phyloP scores from a whole-genome alignment of 345 rosid species.

The Abelmoschus esculentus region DNA sequence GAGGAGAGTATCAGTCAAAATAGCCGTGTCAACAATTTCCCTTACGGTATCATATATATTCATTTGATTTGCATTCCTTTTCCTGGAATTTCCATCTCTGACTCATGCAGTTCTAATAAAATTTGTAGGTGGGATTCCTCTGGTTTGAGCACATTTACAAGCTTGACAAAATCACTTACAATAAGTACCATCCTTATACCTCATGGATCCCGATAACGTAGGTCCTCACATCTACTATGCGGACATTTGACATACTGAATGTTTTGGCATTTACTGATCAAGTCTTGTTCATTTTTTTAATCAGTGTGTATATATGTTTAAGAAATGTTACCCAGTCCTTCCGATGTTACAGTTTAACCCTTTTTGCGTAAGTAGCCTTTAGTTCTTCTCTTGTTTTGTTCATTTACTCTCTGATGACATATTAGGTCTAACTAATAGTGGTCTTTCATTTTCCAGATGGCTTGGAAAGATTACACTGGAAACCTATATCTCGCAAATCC shows the following conservation, averaged over 20 bases:
- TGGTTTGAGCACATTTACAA: conserved; percentile 88
- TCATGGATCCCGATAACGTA: conserved; percentile 99
- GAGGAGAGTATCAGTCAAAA: conserved; percentile 54
- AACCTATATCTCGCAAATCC: too few species aligned
- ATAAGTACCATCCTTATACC: conserved; percentile 95
- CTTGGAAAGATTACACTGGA: too few species aligned
- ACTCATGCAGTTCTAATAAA: conserved; percentile 16
- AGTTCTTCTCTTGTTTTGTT: conserved; percentile 6
- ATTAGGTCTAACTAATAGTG: not conserved
- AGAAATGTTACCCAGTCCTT: conserved; percentile 75
- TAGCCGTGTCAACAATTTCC: conserved; percentile 42
- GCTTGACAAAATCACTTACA: conserved; percentile 85
- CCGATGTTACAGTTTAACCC: conserved; percentile 80
- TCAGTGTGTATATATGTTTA: conserved; percentile 85
- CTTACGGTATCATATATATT: conserved; percentile 36
- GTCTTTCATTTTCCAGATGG: too few species aligned
- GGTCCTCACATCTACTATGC: conserved; percentile 19
- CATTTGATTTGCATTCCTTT: conserved; percentile 5
- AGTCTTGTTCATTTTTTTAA: conserved; percentile 15
- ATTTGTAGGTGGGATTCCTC: conserved; percentile 61
- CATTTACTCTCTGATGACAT: not conserved
- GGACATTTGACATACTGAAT: not conserved
- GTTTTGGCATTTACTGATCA: conserved; percentile 5
- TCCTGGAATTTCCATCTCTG: conserved; percentile 3
- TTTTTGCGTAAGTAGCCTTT: conserved; percentile 68